Percentiles rank a stretch among this genome's conserved stretches.
These are phyloP conservation scores for Rhodotorula paludigena DNA, from an alignment of 768 basidiomycete species.

Conservation along the genomic window DNA sequence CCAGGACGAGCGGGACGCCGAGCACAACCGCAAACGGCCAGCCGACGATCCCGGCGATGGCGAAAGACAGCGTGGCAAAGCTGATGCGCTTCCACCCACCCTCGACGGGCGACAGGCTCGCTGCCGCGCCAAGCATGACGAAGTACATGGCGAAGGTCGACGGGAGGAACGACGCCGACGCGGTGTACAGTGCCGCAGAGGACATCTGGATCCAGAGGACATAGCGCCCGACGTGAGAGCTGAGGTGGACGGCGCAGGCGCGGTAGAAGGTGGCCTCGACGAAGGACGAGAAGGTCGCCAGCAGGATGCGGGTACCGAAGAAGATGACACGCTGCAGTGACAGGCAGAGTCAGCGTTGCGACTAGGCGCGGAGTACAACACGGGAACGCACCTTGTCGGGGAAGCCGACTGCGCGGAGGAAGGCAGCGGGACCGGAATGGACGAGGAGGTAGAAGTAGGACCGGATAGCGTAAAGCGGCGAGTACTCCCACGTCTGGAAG, in stretches of 20 bases:
- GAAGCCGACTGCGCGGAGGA: conserved; percentile 55
- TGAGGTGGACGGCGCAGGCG: conserved; percentile 71
- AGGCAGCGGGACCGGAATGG: conserved; percentile 64
- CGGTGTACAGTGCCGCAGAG: conserved; percentile 93
- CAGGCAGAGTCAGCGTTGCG: not conserved
- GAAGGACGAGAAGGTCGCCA: conserved; percentile 66
- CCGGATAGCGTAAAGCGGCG: conserved; percentile 81
- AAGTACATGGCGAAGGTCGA: conserved; percentile 94
- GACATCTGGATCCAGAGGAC: conserved; percentile 76
- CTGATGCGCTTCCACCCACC: conserved; percentile 53
- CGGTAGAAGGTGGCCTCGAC: conserved; percentile 81
- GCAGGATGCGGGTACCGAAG: conserved; percentile 75
- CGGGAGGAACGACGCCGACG: conserved; percentile 82
- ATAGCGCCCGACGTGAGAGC: conserved; percentile 88
- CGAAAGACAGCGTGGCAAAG: conserved; percentile 63
- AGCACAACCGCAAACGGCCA: conserved; percentile 95
- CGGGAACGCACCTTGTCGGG: conserved; percentile 63
- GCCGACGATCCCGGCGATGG: conserved; percentile 77
- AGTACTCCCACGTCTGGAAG: conserved; percentile 98
- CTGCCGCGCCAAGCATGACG: conserved; percentile 70
- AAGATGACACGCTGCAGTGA: conserved; percentile 68
- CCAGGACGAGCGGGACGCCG: conserved; percentile 79
- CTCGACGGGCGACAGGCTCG: conserved; percentile 49
- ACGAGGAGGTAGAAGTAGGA: conserved; percentile 90
- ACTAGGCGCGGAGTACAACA: not conserved